Evolutionary conservation across 1,284 basidiomycete genomes (phyloP).

Genomic region (Microbotryum silenes-acaulis): DNA sequence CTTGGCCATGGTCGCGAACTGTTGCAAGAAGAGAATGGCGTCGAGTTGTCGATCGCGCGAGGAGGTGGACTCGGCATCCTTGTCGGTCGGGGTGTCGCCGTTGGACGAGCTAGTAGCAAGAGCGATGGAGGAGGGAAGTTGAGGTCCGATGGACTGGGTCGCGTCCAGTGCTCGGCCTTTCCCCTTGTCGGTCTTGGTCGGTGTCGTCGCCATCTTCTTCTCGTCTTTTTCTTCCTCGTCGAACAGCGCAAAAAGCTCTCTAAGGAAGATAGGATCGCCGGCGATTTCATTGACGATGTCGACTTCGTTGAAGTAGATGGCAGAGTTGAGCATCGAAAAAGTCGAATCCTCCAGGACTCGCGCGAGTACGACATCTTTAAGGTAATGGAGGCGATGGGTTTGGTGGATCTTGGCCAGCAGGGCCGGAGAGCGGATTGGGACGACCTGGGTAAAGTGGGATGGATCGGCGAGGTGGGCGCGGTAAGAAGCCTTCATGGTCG

Average conservation of each 20-base stretch:
- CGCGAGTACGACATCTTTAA: slow-evolving; percentile 96
- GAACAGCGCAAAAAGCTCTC: slow-evolving; percentile 69
- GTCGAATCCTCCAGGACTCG: slow-evolving; percentile 91
- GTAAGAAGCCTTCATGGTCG: slow-evolving; percentile 88
- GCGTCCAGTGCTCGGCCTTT: not conserved
- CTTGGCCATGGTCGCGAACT: slow-evolving; percentile 91
- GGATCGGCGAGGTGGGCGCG: slow-evolving; percentile 79
- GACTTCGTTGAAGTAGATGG: slow-evolving; percentile 98
- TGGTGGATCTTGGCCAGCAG: slow-evolving; percentile 87
- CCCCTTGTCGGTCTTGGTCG: slow-evolving; percentile 4
- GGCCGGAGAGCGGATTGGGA: slow-evolving; percentile 62
- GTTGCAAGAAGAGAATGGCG: slow-evolving; percentile 78
- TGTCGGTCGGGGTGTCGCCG: not conserved
- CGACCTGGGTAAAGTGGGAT: slow-evolving; percentile 69
- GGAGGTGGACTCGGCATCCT: not conserved
- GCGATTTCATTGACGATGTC: slow-evolving; percentile 91
- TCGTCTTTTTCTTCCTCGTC: slow-evolving; percentile 47
- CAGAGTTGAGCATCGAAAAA: slow-evolving; percentile 92
- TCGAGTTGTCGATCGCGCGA: slow-evolving; percentile 45
- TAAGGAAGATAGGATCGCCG: slow-evolving; percentile 64
- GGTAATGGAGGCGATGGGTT: slow-evolving; percentile 90
- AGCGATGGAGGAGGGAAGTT: slow-evolving; percentile 16
- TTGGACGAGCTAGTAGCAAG: not conserved
- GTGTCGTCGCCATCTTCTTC: not conserved
- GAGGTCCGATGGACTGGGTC: slow-evolving; percentile 24